Percentiles rank a stretch among this genome's conserved stretches.
Conservation (phyloP, 1,284 basidiomycete genomes). For the Heliocybe sulcata region DNA sequence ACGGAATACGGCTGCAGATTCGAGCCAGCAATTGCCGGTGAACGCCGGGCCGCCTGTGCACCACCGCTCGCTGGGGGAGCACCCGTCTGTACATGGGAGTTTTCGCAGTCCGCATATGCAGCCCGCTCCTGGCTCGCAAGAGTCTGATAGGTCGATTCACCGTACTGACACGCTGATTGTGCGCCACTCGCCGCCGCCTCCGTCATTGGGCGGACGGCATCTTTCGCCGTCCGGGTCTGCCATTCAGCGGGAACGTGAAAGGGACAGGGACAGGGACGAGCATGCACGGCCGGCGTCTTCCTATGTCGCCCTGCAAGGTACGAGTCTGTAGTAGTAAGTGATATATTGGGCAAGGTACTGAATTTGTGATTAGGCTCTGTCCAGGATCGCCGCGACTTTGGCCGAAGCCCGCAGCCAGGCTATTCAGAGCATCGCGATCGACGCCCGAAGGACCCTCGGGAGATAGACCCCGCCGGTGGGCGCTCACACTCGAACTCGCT, state of each 20-base stretch:
- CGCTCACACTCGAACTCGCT: not conserved
- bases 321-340: not conserved
- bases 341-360: too few relatives aligned
- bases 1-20: not conserved
- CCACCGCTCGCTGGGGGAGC: not conserved
- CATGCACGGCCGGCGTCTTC: not conserved
- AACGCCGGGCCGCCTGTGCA: not conserved
- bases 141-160: constrained; percentile 17
- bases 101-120: constrained; percentile 10
- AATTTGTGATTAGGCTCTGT: too few relatives aligned
- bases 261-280: not conserved
- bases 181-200: constrained; percentile 12
- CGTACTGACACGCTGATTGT: constrained; percentile 23
- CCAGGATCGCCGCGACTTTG: not conserved
- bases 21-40: not conserved
- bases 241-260: not conserved
- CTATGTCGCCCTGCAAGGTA: not conserved
- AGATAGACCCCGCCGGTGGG: not conserved
- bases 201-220: not conserved
- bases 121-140: not conserved
- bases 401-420: not conserved
- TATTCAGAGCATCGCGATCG: not conserved
- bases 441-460: not conserved
- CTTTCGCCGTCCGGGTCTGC: not conserved
- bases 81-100: constrained; percentile 17